phyloP scores from a whole-genome alignment of 352 stramenopile species.

The Aphanomyces euteiches region DNA sequence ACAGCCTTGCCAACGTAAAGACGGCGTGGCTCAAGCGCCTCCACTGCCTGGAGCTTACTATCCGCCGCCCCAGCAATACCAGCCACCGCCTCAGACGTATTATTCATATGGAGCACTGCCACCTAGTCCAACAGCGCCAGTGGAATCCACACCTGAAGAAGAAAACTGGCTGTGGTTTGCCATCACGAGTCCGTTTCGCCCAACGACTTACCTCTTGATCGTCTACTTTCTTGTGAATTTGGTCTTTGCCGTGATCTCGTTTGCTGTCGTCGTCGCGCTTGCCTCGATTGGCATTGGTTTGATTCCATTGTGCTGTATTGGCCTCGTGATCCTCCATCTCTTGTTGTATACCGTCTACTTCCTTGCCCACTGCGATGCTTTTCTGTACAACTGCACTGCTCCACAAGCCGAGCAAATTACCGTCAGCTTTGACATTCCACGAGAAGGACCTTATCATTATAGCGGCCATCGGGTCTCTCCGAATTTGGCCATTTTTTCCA shows the following conservation, averaged over 20 bases:
- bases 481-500: slow-evolving; percentile 50
- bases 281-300: slow-evolving; percentile 41
- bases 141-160: background rate
- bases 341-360: slow-evolving; percentile 49
- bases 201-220: background rate
- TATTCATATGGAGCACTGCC: background rate
- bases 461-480: slow-evolving; percentile 47
- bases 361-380: slow-evolving; percentile 56
- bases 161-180: slow-evolving; percentile 7
- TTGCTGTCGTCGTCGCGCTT: slow-evolving; percentile 49
- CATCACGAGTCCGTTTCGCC: background rate
- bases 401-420: slow-evolving; percentile 47
- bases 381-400: slow-evolving; percentile 60
- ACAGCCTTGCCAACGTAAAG: no score
- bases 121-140: background rate
- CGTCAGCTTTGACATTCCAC: slow-evolving; percentile 39
- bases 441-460: slow-evolving; percentile 37
- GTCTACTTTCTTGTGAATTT: slow-evolving; percentile 60
- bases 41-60: background rate
- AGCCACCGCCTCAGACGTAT: no score
- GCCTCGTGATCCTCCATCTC: slow-evolving; percentile 52
- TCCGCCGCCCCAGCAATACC: background rate
- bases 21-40: no score
- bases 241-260: slow-evolving; percentile 43
- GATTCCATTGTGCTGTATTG: slow-evolving; percentile 62